These are phyloP conservation scores for Neofusicoccum kwambonambiense DNA, from an alignment of 2,329 filamentous ascomycete genomes.

Conservation along the genomic window DNA sequence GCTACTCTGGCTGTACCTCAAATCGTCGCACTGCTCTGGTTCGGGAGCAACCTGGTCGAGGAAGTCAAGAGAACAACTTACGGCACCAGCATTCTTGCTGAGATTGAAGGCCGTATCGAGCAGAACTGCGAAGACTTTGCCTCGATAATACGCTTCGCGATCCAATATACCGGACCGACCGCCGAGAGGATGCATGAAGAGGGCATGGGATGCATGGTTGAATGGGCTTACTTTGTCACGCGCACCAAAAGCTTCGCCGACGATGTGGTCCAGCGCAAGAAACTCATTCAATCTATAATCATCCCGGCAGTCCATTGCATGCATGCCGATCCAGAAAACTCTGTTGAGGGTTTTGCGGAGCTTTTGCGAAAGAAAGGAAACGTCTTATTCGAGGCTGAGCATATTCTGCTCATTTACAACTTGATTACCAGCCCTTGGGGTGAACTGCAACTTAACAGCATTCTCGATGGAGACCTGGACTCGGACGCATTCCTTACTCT, in stretches of 20 bases:
- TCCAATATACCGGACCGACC: neutral
- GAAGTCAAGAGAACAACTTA: slow-evolving; percentile 46
- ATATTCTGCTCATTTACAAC: slow-evolving; percentile 48
- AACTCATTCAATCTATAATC: slow-evolving; percentile 15
- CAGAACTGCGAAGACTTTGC: slow-evolving; percentile 11
- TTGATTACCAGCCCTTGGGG: slow-evolving; percentile 63
- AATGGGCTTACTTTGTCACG: slow-evolving; percentile 17
- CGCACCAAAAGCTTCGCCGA: slow-evolving; percentile 3
- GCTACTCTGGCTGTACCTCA: slow-evolving; percentile 50
- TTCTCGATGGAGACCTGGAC: slow-evolving; percentile 61
- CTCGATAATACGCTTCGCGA: neutral
- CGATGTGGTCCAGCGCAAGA: slow-evolving; percentile 2
- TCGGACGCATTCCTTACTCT: slow-evolving; percentile 66
- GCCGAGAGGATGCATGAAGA: slow-evolving; percentile 12
- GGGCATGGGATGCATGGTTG: slow-evolving; percentile 12
- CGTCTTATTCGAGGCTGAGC: slow-evolving; percentile 57
- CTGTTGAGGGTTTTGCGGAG: slow-evolving; percentile 65
- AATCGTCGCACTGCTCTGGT: slow-evolving; percentile 62
- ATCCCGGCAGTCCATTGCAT: slow-evolving; percentile 28
- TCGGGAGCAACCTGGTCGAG: slow-evolving; percentile 62
- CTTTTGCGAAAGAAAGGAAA: slow-evolving; percentile 62
- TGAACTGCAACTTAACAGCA: slow-evolving; percentile 52
- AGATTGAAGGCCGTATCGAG: slow-evolving; percentile 7
- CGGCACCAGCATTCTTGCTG: neutral
- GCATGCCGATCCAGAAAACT: slow-evolving; percentile 40